Conservation (phyloP, 345 rosid genomes). For the Cardamine chenopodiifolia region DNA sequence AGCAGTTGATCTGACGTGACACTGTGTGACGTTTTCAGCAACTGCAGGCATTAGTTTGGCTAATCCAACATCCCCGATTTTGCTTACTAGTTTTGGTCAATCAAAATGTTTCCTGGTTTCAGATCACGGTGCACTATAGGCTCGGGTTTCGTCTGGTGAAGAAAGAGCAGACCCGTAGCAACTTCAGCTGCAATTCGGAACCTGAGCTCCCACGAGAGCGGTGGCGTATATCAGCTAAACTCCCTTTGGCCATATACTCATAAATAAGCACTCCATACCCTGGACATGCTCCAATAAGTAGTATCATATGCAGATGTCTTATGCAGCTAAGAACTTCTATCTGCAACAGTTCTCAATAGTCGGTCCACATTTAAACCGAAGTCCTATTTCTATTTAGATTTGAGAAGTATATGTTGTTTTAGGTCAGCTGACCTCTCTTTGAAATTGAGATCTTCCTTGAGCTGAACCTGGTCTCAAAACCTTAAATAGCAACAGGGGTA, state of each 20-base stretch:
- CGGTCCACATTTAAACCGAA: conserved; percentile 1
- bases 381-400: neutral
- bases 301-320: conserved; percentile 96
- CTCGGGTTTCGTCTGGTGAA: conserved; percentile 93
- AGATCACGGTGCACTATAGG: conserved; percentile 98
- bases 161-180: conserved; percentile 82
- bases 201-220: conserved; percentile 81
- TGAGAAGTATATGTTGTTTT: neutral
- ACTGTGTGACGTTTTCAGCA: conserved; percentile 80
- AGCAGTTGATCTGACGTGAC: conserved; percentile 70
- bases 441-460: conserved; percentile 88
- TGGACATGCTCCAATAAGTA: conserved; percentile 94
- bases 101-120: conserved; percentile 85
- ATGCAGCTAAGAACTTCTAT: conserved; percentile 87
- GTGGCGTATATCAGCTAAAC: conserved; percentile 76
- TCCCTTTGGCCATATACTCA: conserved; percentile 90
- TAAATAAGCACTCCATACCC: conserved; percentile 86
- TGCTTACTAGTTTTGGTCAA: conserved; percentile 84
- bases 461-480: conserved; percentile 93
- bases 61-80: conserved; percentile 86
- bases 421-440: conserved; percentile 67
- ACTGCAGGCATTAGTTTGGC: conserved; percentile 82
- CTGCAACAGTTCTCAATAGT: conserved; percentile 44
- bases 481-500: conserved; percentile 78
- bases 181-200: conserved; percentile 86